Conservation (phyloP, 2,329 filamentous ascomycete species). For the Exophiala xenobiotica region DNA sequence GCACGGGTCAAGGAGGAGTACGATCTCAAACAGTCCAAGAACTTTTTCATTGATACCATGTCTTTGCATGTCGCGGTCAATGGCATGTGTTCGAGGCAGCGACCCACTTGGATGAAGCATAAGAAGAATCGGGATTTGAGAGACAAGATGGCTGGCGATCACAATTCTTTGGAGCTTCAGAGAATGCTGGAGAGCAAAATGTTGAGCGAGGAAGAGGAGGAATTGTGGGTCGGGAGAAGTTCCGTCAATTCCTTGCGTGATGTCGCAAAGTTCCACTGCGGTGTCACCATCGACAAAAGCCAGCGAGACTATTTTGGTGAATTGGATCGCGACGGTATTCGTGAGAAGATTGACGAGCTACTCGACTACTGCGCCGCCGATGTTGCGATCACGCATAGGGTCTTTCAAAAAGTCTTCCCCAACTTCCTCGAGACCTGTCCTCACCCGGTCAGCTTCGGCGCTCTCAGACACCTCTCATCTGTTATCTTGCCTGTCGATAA, state of each 20-base stretch:
- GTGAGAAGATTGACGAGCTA: slow-evolving; percentile 73
- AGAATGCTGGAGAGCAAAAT: slow-evolving; percentile 67
- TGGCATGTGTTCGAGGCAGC: slow-evolving; percentile 95
- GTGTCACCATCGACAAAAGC: slow-evolving; percentile 87
- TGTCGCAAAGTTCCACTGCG: slow-evolving; percentile 93
- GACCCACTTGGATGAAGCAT: slow-evolving; percentile 96
- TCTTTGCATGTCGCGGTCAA: slow-evolving; percentile 96
- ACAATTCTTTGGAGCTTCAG: slow-evolving; percentile 68
- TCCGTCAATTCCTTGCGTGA: slow-evolving; percentile 93
- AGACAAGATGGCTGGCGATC: slow-evolving; percentile 73
- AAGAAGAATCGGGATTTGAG: slow-evolving; percentile 83
- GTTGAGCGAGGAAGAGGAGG: slow-evolving; percentile 79
- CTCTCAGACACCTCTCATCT: slow-evolving; percentile 85
- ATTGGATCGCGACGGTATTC: slow-evolving; percentile 69
- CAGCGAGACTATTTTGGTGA: slow-evolving; percentile 83
- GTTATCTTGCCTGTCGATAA: slow-evolving; percentile 89
- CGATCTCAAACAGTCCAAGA: slow-evolving; percentile 74
- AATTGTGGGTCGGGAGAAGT: slow-evolving; percentile 91
- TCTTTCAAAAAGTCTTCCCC: slow-evolving; percentile 92
- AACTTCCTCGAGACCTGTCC: slow-evolving; percentile 87
- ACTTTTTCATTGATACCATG: slow-evolving; percentile 94
- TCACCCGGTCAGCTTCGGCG: slow-evolving; percentile 95
- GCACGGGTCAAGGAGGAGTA: slow-evolving; percentile 90
- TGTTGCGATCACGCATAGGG: slow-evolving; percentile 85
- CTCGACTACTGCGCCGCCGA: slow-evolving; percentile 94